Conservation (phyloP, 768 basidiomycete species). For the Suillus placidus region DNA sequence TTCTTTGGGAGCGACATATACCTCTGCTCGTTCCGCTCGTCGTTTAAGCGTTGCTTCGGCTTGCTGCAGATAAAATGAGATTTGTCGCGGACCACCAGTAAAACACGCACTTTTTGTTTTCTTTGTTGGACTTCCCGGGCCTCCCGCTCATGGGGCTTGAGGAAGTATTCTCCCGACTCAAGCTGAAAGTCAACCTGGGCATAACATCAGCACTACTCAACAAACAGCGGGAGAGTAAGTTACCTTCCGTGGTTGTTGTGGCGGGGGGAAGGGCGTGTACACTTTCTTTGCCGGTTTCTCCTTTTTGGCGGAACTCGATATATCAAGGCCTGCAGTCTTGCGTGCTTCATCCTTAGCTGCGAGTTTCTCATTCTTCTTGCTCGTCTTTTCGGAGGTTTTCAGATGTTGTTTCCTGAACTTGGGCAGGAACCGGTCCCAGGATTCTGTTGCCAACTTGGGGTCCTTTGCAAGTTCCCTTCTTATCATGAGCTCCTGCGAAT, state of each 20-base stretch:
- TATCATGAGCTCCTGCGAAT: slow-evolving; percentile 91
- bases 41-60: slow-evolving; percentile 69
- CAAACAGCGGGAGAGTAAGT: slow-evolving; percentile 7
- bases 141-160: slow-evolving; percentile 88
- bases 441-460: slow-evolving; percentile 89
- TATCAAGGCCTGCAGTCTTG: slow-evolving; percentile 63
- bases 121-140: slow-evolving; percentile 68
- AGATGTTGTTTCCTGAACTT: slow-evolving; percentile 93
- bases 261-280: slow-evolving; percentile 98
- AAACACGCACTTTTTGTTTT: slow-evolving; percentile 60
- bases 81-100: not conserved
- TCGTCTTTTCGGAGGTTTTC: slow-evolving; percentile 92
- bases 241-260: slow-evolving; percentile 92
- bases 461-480: slow-evolving; percentile 97
- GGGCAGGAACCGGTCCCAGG: slow-evolving; percentile 97
- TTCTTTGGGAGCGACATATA: slow-evolving; percentile 88
- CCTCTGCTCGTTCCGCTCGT: slow-evolving; percentile 81
- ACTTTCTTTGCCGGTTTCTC: slow-evolving; percentile 77
- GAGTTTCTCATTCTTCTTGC: slow-evolving; percentile 79
- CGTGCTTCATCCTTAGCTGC: slow-evolving; percentile 64
- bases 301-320: slow-evolving; percentile 36
- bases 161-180: slow-evolving; percentile 97
- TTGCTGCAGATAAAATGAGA: slow-evolving; percentile 57
- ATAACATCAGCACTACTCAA: slow-evolving; percentile 13
- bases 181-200: slow-evolving; percentile 85